Evolutionary conservation across 495 filamentous ascomycete species (phyloP), one percentile per base, ranked within the genome.

Genomic region (Penicillium ucsense): DNA sequence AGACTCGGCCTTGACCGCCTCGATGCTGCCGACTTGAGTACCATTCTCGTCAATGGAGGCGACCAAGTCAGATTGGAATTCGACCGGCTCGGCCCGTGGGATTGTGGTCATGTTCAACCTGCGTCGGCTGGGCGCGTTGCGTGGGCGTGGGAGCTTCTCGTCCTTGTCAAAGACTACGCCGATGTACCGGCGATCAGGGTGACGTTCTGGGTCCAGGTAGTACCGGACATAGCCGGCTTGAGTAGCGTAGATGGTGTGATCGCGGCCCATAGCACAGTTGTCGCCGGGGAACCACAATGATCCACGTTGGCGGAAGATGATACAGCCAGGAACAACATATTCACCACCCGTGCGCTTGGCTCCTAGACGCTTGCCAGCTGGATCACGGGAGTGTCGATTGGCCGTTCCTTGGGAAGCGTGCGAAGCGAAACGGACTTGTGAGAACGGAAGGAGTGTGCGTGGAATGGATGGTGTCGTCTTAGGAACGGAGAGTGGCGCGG

Each of bases 301-400:
- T 51, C 92, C 92, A 48, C 92, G 84, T 68, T 99, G 92, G 52
- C 84, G 83, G 80, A 94, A 99, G 68, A 99, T 90, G 65, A 99
- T 97, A 75, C 92, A 95, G 30, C 94, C 94, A 3, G 88, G 82
- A 40, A 90, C 81, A 8, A 99, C 92, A 61, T 86, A 91, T 66
- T 95, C 82, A 58, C 88, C 89, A 59, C 83, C 86, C 4, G 82
- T 81, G 74, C 88, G 91, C 74, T 99, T 99, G 4, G 89, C 89
- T 40, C 92, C 92, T 46, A 97, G 74, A 60, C 94, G 86, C 72
- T 95, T 96, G 47, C 92, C 89, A 9, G 89, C 79, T 2, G 89
- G 87, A 61, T 94, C 83, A 63, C 88, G 88, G 33, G 82, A 80
- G 61, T 80, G 78, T 52, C 83, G 66, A 64, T 83, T 94, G 64